Conservation (phyloP, 1,284 basidiomycete species). For the Ceratobasidium papillatum region DNA sequence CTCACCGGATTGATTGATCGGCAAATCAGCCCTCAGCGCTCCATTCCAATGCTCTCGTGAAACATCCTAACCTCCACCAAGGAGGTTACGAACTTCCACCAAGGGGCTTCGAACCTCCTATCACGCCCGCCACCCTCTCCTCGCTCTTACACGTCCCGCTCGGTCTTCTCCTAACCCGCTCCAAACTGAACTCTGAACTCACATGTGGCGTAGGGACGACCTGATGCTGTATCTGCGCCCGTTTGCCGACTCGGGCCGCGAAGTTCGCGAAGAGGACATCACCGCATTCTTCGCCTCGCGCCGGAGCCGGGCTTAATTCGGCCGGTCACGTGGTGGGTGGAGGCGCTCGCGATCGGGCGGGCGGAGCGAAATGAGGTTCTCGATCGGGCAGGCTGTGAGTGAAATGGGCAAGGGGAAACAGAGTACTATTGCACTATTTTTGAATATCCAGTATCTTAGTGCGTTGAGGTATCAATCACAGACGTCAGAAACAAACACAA, state of each 20-base stretch:
- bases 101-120: not conserved
- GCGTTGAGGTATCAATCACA: constrained; percentile 3
- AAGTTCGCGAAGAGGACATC: constrained; percentile 78
- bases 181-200: not conserved
- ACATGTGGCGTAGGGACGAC: constrained; percentile 62
- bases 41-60: no score
- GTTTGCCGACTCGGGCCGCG: constrained; percentile 77
- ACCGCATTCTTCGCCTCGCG: constrained; percentile 68
- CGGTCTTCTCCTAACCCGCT: not conserved
- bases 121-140: not conserved
- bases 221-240: constrained; percentile 76
- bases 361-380: not conserved
- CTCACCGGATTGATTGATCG: no score
- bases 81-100: no score
- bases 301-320: not conserved
- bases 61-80: no score
- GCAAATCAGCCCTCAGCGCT: no score
- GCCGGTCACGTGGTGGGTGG: not conserved
- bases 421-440: constrained; percentile 9
- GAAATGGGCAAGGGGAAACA: not conserved
- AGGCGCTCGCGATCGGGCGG: not conserved
- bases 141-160: not conserved
- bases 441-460: constrained; percentile 7
- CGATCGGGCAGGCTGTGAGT: not conserved
- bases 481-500: not conserved